Conservation (phyloP, 805 yeast species). For the Kodamaea leandrae region DNA sequence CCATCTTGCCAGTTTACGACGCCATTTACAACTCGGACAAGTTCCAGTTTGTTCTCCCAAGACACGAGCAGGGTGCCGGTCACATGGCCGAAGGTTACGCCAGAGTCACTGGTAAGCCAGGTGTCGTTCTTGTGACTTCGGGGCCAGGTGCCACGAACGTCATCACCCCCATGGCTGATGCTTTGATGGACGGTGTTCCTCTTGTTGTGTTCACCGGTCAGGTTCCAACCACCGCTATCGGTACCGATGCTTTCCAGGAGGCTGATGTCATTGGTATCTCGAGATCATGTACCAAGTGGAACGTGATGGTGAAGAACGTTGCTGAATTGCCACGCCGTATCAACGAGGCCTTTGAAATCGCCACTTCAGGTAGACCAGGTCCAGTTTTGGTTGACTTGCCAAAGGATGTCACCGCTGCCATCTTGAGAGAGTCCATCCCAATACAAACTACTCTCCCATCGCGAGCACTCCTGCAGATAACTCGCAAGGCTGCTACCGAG, state of each 20-base stretch:
- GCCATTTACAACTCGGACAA: conserved; percentile 90
- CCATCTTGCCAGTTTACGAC: conserved; percentile 95
- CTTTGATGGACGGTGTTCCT: conserved; percentile 95
- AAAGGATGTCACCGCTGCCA: conserved; percentile 94
- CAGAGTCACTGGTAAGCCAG: conserved; percentile 92
- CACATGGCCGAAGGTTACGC: conserved; percentile 99
- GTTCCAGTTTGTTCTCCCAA: conserved; percentile 87
- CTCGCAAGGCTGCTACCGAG: conserved; percentile 66
- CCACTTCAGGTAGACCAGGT: conserved; percentile 95
- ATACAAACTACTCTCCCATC: conserved; percentile 73
- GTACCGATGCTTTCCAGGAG: conserved; percentile 99
- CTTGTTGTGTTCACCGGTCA: conserved; percentile 96
- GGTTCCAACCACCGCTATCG: conserved; percentile 92
- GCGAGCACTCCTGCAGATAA: conserved; percentile 64
- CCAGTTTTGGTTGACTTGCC: conserved; percentile 98
- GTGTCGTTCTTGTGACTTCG: conserved; percentile 96
- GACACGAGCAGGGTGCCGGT: conserved; percentile 99
- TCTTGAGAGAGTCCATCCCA: conserved; percentile 85
- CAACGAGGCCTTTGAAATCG: conserved; percentile 97
- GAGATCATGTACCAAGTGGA: conserved; percentile 97
- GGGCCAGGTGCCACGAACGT: conserved; percentile 99
- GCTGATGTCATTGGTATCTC: conserved; percentile 98
- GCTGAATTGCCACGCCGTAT: conserved; percentile 94
- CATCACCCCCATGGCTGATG: conserved; percentile 98
- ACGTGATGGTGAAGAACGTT: conserved; percentile 94